Evolutionary conservation across 306 rosid species (phyloP), one percentile per base, ranked within the genome.

Genomic region (Quercus agrifolia): DNA sequence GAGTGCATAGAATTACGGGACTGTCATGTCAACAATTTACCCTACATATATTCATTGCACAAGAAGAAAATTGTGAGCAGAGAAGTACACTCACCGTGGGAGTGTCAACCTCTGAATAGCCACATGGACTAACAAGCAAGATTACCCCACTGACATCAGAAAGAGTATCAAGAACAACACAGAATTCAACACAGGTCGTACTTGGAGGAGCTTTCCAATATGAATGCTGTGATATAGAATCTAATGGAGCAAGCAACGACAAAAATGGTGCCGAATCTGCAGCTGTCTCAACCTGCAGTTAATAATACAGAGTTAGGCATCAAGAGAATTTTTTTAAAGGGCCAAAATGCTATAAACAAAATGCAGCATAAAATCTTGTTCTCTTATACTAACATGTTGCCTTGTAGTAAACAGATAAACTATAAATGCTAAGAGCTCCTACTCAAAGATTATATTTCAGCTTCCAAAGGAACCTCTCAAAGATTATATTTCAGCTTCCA

Each of bases 131-230:
- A 69, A 96, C 88, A 77, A 93, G 82, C 86, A 93, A 83, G 83
- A 85, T 77, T 81, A 93, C 96, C 80, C 99, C 98, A 76, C 89
- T 90, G 85, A 93, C 99, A 86, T 93, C 96, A 82, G 98, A 93
- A 87, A 90, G 81, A 84, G 85, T 84, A 79, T 87, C 88, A 56
- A 96, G 97, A 78, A 86, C 96, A 77, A 96, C 79, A 82, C 82
- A 86, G 78, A 96, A 91, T 84, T 96, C 99, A 76, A 91, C 90
- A 75, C 86, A 82, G 79, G 89, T 81, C 64, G 86, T 51, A 86
- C 84, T 81, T 17, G 98, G 74, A 81, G 99, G 96, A 80, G 99
- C 98, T 87, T 93, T 93, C 99, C 99, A 96, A 88, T 82, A 93
- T 82, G 97, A 91, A 76, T 82, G 59, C 38, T 9, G 81, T 55